Conservation (phyloP, 768 basidiomycete genomes). For the Daedaleopsis nitida region DNA sequence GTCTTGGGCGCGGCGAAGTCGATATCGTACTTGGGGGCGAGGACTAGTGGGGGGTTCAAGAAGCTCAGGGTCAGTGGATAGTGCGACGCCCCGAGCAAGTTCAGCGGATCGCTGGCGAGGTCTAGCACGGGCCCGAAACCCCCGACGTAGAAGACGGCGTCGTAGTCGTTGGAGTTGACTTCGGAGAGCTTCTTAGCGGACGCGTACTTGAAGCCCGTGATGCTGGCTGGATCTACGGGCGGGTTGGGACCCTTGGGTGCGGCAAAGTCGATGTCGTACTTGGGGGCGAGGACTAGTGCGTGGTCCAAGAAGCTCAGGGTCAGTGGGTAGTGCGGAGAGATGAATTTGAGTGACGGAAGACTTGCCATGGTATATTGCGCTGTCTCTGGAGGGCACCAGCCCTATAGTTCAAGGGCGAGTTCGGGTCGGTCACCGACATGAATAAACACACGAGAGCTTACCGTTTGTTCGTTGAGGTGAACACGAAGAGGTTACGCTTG, state of each 20-base stretch:
- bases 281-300: constrained; percentile 32
- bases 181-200: constrained; percentile 62
- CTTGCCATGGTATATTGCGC: constrained; percentile 36
- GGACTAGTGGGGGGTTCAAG: too few relatives aligned
- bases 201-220: constrained; percentile 55
- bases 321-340: neutral
- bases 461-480: constrained; percentile 68
- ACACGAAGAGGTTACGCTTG: constrained; percentile 64
- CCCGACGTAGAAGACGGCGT: constrained; percentile 77
- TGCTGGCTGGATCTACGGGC: constrained; percentile 61
- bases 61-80: too few relatives aligned
- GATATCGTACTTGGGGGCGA: too few relatives aligned
- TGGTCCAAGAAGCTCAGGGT: too few relatives aligned
- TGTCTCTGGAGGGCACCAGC: constrained; percentile 75
- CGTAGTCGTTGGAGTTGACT: constrained; percentile 62
- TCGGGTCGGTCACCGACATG: too few relatives aligned
- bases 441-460: constrained; percentile 34
- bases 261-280: constrained; percentile 48
- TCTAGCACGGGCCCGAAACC: constrained; percentile 81
- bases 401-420: constrained; percentile 37
- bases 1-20: too few relatives aligned
- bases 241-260: constrained; percentile 60
- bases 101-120: constrained; percentile 56
- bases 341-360: neutral
- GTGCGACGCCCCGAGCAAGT: too few relatives aligned